phyloP scores from a whole-genome alignment of 768 basidiomycete genomes.

The Harrya chromipes region DNA sequence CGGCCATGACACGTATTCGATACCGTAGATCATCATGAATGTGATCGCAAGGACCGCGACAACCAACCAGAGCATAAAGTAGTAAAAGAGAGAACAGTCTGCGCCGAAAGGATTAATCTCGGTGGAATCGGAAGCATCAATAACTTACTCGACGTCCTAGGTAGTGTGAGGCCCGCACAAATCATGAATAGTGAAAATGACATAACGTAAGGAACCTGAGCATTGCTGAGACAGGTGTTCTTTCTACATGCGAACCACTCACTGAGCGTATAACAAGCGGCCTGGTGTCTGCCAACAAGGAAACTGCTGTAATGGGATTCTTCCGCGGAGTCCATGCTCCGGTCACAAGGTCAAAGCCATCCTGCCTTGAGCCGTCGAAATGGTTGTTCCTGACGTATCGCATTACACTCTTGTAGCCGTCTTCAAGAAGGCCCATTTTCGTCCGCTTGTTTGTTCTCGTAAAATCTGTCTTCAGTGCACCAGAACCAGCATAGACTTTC shows the following conservation, averaged over 20 bases:
- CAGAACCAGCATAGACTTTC: conserved; percentile 90
- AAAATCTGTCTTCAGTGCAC: conserved; percentile 94
- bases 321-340: conserved; percentile 87
- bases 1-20: conserved; percentile 96
- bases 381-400: conserved; percentile 96
- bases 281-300: conserved; percentile 72
- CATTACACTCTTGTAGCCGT: conserved; percentile 78
- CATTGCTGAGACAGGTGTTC: conserved; percentile 3
- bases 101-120: conserved; percentile 5
- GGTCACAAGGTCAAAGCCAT: conserved; percentile 92
- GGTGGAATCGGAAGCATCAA: background rate
- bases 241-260: conserved; percentile 28
- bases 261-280: conserved; percentile 86
- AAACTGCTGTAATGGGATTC: conserved; percentile 64
- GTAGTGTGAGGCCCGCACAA: conserved; percentile 79
- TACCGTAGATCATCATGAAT: conserved; percentile 82
- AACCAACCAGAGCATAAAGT: conserved; percentile 77
- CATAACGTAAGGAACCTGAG: conserved; percentile 79
- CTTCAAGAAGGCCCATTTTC: conserved; percentile 72
- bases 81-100: conserved; percentile 87
- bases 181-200: conserved; percentile 87
- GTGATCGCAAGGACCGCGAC: conserved; percentile 57
- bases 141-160: conserved; percentile 77
- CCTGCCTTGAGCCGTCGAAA: conserved; percentile 91
- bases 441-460: conserved; percentile 92